These are phyloP conservation scores for Elaeis guineensis DNA, from an alignment of 176 grass and related monocot genomes.

Conservation along the genomic window DNA sequence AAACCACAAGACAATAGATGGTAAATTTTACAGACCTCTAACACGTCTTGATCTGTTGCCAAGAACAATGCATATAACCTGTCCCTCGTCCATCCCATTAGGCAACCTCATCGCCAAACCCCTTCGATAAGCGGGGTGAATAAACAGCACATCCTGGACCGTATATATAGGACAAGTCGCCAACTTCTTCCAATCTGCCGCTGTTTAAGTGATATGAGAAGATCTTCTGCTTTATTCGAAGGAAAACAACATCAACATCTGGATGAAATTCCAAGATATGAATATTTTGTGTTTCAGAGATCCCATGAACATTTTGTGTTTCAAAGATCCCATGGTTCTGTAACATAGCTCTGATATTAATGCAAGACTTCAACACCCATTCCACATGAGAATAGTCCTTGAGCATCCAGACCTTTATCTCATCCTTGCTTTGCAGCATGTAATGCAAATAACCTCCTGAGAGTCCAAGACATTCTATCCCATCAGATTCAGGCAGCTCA, in stretches of 20 bases:
- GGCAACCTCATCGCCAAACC: no score
- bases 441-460: conserved; percentile 20
- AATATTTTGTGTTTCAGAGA: background rate
- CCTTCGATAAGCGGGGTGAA: background rate
- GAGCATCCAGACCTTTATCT: conserved; percentile 15
- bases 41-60: no score
- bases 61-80: no score
- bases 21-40: no score
- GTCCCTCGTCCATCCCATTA: no score
- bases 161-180: conserved; percentile 7
- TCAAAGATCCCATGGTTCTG: background rate
- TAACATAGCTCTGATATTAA: background rate
- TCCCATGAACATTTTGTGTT: background rate
- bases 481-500: background rate
- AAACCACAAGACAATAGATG: no score
- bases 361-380: conserved; percentile 7
- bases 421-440: background rate
- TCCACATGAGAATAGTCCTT: background rate
- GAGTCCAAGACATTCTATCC: conserved; percentile 6
- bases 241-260: conserved; percentile 19
- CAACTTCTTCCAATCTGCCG: conserved; percentile 1
- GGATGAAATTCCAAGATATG: conserved; percentile 23
- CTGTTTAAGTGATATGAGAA: conserved; percentile 14
- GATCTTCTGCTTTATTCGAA: conserved; percentile 16
- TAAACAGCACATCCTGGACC: conserved; percentile 11